Conservation (phyloP, 805 yeast genomes). For the Kodamaea sagamina region DNA sequence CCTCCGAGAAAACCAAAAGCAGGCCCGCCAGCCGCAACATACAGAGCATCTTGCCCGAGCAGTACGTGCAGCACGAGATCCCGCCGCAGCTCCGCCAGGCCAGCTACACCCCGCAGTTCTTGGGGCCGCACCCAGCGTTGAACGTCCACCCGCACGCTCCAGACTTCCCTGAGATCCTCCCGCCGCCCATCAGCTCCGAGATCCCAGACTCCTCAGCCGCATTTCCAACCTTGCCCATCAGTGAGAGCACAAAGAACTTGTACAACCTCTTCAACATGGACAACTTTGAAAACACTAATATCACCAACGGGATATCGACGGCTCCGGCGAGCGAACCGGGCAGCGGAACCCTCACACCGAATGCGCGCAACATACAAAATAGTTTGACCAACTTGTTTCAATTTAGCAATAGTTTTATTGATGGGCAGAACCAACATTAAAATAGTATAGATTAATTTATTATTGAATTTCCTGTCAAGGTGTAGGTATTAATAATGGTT, state of each 20-base stretch:
- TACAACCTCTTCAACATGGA: slow-evolving; percentile 28
- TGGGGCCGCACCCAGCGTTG: neutral
- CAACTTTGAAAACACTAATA: slow-evolving; percentile 4
- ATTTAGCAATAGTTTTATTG: slow-evolving; percentile 16
- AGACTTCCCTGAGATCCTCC: neutral
- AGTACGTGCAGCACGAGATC: slow-evolving; percentile 1
- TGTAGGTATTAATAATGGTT: too few relatives aligned
- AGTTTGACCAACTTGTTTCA: slow-evolving; percentile 28
- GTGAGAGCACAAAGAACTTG: slow-evolving; percentile 34
- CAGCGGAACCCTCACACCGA: slow-evolving; percentile 1
- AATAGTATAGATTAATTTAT: neutral
- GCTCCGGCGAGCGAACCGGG: slow-evolving; percentile 6
- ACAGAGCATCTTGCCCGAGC: neutral
- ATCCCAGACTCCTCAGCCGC: neutral
- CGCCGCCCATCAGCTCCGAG: neutral
- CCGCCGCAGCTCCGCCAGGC: neutral
- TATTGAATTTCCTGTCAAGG: neutral
- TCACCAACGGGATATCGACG: slow-evolving; percentile 28
- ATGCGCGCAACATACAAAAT: slow-evolving; percentile 13
- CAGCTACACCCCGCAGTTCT: slow-evolving; percentile 1
- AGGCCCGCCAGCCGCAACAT: neutral
- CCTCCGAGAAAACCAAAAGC: neutral
- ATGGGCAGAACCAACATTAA: slow-evolving; percentile 6
- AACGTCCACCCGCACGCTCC: neutral
- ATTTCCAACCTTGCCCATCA: slow-evolving; percentile 14